These are phyloP conservation scores for Nitzschia sp. DNA, from an alignment of 108 stramenopile species.

Conservation along the genomic window DNA sequence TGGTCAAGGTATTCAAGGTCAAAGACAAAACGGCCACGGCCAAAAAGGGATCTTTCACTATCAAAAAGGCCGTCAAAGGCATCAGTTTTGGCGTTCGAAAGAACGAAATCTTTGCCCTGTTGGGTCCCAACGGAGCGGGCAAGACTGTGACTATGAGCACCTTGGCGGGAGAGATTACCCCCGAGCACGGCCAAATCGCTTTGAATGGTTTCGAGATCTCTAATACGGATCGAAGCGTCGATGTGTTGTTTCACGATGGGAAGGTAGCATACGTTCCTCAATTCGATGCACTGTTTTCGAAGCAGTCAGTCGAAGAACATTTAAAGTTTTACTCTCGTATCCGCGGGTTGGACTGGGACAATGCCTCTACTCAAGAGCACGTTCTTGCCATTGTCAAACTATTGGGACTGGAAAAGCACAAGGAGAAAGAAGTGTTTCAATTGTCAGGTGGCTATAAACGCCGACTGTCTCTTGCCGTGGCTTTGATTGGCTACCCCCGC, in stretches of 20 bases:
- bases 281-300: constrained; percentile 55
- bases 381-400: constrained; percentile 23
- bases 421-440: constrained; percentile 25
- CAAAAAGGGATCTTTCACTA: background rate
- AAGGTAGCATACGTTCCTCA: constrained; percentile 63
- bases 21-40: background rate
- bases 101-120: constrained; percentile 31
- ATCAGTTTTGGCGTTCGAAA: constrained; percentile 34
- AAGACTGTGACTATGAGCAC: constrained; percentile 39
- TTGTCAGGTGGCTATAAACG: constrained; percentile 92
- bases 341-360: constrained; percentile 41
- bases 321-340: constrained; percentile 47
- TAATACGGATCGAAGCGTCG: background rate
- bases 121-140: constrained; percentile 33
- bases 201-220: constrained; percentile 24
- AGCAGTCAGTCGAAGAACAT: constrained; percentile 66
- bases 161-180: constrained; percentile 34
- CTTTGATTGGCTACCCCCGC: constrained; percentile 76
- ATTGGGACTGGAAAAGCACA: constrained; percentile 30
- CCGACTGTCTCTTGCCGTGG: constrained; percentile 83
- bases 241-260: constrained; percentile 13
- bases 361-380: constrained; percentile 32
- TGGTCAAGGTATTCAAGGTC: constrained; percentile 33
- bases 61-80: constrained; percentile 40
- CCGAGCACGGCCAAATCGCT: constrained; percentile 30